Evolutionary conservation across 306 rosid species (phyloP), one percentile per base, ranked within the genome.

Genomic region (Phaseolus lunatus): DNA sequence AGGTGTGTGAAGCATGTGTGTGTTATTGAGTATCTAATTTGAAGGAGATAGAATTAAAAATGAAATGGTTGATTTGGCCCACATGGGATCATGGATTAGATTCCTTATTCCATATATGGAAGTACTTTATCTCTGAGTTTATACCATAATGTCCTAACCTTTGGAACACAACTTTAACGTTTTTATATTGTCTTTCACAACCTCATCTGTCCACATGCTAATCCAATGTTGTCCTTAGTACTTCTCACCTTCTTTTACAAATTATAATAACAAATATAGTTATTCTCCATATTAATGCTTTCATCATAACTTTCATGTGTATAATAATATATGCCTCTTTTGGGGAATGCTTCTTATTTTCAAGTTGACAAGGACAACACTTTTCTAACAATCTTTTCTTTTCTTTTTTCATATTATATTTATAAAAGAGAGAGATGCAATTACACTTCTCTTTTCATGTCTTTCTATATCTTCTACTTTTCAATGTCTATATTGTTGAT

Each of bases 61-160:
- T 0, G 31, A 41, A 27, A 19, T 41, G 10, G 29, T 62, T 52
- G 70, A 61, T 75, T 52, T 79, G 84, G 77, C 75, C 69, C 75
- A 67, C 78, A 9, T 52, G 35, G 67, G 73, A 78, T 73, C 77
- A 73, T 61, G 72, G 35, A 69, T 71, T 79, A 50, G 65, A 83
- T 79, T 79, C 77, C 75, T 61, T 70, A 4, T 59, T 81, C 84
- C 47, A 67, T 45, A 67, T 47, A 67, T 67, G 52, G 82, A 82
- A 78, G 61, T 56, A 58, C 77, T 29, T 58, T 67, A 59, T 33
- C 37, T 49, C 37, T 37, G 61, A 29, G 56, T 72, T 66, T 43
- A 66, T 44, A 19, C 3, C 48, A 39, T 41, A 64, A 72, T 54
- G 52, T 66, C 64, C 67, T 5, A 18, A 31, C 62, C 13, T 8